Evolutionary conservation across 108 stramenopile genomes (phyloP).

Genomic region (Fistulifera pelliculosa): DNA sequence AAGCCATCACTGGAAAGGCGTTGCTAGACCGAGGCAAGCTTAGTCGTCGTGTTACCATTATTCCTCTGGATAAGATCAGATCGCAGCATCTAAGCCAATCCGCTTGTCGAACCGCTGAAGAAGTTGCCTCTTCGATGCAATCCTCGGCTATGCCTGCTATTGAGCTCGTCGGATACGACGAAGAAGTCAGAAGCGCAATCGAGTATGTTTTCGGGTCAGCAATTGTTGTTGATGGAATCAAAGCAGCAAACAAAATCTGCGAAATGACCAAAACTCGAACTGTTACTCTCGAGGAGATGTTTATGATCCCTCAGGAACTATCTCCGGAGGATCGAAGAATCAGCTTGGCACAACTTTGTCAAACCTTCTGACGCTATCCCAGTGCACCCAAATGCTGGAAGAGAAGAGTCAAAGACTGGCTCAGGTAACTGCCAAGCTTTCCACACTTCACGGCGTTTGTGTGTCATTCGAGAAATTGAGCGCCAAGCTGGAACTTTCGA

Average conservation of each 20-base stretch:
- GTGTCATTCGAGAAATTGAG: slow-evolving; percentile 50
- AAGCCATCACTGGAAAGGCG: slow-evolving; percentile 91
- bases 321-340: slow-evolving; percentile 87
- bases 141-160: slow-evolving; percentile 82
- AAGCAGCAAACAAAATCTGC: slow-evolving; percentile 88
- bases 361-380: slow-evolving; percentile 56
- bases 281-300: slow-evolving; percentile 94
- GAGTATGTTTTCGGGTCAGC: slow-evolving; percentile 92
- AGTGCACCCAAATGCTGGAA: slow-evolving; percentile 36
- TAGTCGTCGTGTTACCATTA: slow-evolving; percentile 89
- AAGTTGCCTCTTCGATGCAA: slow-evolving; percentile 63
- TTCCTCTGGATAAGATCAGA: slow-evolving; percentile 94
- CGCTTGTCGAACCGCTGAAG: slow-evolving; percentile 34
- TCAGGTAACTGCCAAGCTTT: slow-evolving; percentile 34
- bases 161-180: slow-evolving; percentile 93
- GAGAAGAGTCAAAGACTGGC: slow-evolving; percentile 32
- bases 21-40: slow-evolving; percentile 91
- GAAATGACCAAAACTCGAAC: slow-evolving; percentile 86
- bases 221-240: slow-evolving; percentile 84
- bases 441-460: slow-evolving; percentile 35
- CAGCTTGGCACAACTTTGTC: slow-evolving; percentile 73
- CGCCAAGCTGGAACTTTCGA: slow-evolving; percentile 59
- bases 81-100: slow-evolving; percentile 40
- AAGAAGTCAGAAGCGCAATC: slow-evolving; percentile 89
- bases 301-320: slow-evolving; percentile 95